phyloP scores from a whole-genome alignment of 2,329 filamentous ascomycete species.

The Ophiobolus disseminans region DNA sequence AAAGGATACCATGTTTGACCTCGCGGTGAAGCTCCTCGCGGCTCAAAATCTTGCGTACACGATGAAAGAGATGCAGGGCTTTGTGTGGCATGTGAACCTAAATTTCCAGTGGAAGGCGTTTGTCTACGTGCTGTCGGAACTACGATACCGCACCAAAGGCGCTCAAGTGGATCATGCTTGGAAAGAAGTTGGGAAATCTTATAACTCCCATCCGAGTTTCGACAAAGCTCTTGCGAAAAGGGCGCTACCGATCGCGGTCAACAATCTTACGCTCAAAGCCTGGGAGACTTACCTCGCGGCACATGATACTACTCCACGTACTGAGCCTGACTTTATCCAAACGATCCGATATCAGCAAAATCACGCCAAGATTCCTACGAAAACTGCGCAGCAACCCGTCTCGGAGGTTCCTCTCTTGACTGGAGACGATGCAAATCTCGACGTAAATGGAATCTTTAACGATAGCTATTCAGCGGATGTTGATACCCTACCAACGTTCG shows the following conservation, averaged over 20 bases:
- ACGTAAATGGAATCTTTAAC: not conserved
- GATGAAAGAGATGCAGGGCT: slow-evolving; percentile 50
- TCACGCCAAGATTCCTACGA: slow-evolving; percentile 2
- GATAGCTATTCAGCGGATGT: not conserved
- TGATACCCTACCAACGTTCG: slow-evolving; percentile 10
- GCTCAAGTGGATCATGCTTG: slow-evolving; percentile 50
- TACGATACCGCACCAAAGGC: slow-evolving; percentile 34
- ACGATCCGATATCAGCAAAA: slow-evolving; percentile 19
- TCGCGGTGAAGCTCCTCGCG: slow-evolving; percentile 51
- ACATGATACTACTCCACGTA: slow-evolving; percentile 8
- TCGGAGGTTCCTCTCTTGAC: not conserved
- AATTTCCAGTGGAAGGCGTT: slow-evolving; percentile 62
- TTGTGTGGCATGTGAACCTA: slow-evolving; percentile 55
- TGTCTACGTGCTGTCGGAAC: slow-evolving; percentile 55
- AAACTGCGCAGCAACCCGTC: not conserved
- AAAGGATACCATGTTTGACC: slow-evolving; percentile 50
- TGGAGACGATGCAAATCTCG: too few species aligned
- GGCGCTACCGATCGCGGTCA: slow-evolving; percentile 53
- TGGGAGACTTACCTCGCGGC: slow-evolving; percentile 48
- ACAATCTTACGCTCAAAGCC: slow-evolving; percentile 53
- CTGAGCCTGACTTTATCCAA: slow-evolving; percentile 33
- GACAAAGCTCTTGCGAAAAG: slow-evolving; percentile 43
- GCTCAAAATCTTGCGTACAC: slow-evolving; percentile 51
- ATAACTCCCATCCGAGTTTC: slow-evolving; percentile 52
- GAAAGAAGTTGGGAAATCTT: slow-evolving; percentile 55